Evolutionary conservation across 352 stramenopile genomes (phyloP), one percentile per base, ranked within the genome.

Genomic region (Pythium phragmitis): DNA sequence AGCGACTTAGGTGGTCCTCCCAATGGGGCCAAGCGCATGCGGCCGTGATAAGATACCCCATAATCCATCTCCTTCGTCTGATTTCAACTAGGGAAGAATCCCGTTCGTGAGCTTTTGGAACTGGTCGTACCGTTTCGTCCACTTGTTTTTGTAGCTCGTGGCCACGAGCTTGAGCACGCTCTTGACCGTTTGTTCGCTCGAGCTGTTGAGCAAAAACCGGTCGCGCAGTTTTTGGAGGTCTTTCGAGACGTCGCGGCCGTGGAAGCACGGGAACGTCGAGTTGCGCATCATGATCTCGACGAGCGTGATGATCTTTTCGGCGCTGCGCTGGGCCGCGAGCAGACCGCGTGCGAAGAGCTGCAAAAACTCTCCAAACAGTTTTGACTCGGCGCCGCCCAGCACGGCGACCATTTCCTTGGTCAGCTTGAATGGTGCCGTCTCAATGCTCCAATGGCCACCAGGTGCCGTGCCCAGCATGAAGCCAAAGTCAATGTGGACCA

Each of bases 341-440:
- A 92, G 67, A 0, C 80, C 84, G 23, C 77, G 60, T 8, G 71
- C 67, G 50, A 93, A 80, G 7, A 93, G 69, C 57, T 85, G 72
- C 21, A 87, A 82, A 77, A 98, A 99, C 33, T 91, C 91, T 26
- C 88, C 77, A 73, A 99, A 99, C 4, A 90, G 85, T 16, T 85
- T 78, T 19, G 91, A 46, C 8, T 46, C 39, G 4, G 92, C 88
- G 9, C 97, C 97, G 39, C 94, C 96, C 86, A 99, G 92, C 26
- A 99, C 75, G 64, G 97, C 88, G 26, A 99, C 91, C 81, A 98
- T 98, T 61, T 99, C 96, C 26, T 82, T 74, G 37, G 97, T 98
- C n/a, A 99, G 85, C 76, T 99, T 99, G 77, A 99, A 99, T 14
- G 97, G 96, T 47, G 97, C 96, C 60, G 87, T 89, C 75, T 99